Evolutionary conservation across 2,329 filamentous ascomycete genomes (phyloP).

Genomic region (Neospermospora avenae): DNA sequence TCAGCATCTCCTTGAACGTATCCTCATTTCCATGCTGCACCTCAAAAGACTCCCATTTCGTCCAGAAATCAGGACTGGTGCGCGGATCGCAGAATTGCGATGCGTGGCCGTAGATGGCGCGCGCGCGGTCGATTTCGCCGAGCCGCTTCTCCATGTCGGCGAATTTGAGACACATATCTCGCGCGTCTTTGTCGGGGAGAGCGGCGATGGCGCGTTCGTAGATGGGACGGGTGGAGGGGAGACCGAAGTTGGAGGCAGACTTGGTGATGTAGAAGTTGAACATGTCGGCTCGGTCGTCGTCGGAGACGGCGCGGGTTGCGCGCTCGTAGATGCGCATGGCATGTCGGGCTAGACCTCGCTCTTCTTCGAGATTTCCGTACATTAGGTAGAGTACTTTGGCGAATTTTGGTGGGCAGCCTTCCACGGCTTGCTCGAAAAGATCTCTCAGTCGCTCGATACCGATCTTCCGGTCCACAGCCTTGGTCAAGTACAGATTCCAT

Average conservation of each 20-base stretch:
- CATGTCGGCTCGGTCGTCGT: conserved; percentile 94
- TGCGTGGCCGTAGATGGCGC: conserved; percentile 94
- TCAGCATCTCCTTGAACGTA: conserved; percentile 98
- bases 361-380: conserved; percentile 97
- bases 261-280: conserved; percentile 99
- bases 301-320: conserved; percentile 88
- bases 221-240: conserved; percentile 90
- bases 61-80: conserved; percentile 87
- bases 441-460: conserved; percentile 91
- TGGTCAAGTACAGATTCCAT: conserved; percentile 97
- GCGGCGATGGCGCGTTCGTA: conserved; percentile 94
- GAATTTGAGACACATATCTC: conserved; percentile 98
- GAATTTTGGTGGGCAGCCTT: conserved; percentile 92
- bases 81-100: conserved; percentile 97
- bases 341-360: conserved; percentile 87
- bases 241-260: conserved; percentile 94
- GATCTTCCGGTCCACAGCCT: conserved; percentile 94
- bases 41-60: conserved; percentile 96
- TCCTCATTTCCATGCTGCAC: conserved; percentile 98
- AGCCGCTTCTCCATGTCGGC: conserved; percentile 92
- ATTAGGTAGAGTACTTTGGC: conserved; percentile 95
- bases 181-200: conserved; percentile 88
- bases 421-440: conserved; percentile 94
- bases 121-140: conserved; percentile 89
- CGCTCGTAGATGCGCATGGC: conserved; percentile 99